phyloP scores from a whole-genome alignment of 345 rosid genomes.

The Eucalyptus pauciflora region DNA sequence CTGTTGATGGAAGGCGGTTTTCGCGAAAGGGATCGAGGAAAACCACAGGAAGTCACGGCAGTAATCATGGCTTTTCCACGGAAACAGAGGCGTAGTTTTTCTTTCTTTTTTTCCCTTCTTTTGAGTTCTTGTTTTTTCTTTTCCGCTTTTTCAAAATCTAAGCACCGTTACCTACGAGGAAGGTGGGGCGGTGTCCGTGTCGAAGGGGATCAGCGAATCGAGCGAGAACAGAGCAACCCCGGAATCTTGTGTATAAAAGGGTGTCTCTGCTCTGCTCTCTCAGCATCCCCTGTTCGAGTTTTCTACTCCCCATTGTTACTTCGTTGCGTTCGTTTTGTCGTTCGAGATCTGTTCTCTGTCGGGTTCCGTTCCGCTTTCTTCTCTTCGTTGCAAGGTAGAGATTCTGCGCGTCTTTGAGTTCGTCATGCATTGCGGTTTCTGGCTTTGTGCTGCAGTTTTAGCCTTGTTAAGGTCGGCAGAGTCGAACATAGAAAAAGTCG shows the following conservation, averaged over 20 bases:
- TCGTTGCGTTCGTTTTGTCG: background rate
- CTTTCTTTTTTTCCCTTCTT: background rate
- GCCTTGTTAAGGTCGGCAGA: background rate
- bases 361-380: background rate
- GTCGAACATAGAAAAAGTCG: background rate
- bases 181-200: background rate
- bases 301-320: background rate
- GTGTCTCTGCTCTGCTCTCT: background rate
- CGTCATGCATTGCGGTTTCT: background rate
- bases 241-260: background rate
- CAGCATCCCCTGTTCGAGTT: background rate
- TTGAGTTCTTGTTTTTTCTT: background rate
- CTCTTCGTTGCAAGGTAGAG: background rate
- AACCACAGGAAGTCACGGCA: slow-evolving; percentile 17
- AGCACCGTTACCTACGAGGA: background rate
- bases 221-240: background rate
- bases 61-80: slow-evolving; percentile 1
- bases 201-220: background rate
- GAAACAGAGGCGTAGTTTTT: background rate
- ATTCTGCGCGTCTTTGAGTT: background rate
- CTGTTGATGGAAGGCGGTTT: slow-evolving; percentile 12
- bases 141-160: background rate
- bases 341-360: background rate
- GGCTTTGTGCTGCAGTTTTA: background rate
- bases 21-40: slow-evolving; percentile 2